phyloP scores from a whole-genome alignment of 23 red algal genomes.

The Pyropia yezoensis region DNA sequence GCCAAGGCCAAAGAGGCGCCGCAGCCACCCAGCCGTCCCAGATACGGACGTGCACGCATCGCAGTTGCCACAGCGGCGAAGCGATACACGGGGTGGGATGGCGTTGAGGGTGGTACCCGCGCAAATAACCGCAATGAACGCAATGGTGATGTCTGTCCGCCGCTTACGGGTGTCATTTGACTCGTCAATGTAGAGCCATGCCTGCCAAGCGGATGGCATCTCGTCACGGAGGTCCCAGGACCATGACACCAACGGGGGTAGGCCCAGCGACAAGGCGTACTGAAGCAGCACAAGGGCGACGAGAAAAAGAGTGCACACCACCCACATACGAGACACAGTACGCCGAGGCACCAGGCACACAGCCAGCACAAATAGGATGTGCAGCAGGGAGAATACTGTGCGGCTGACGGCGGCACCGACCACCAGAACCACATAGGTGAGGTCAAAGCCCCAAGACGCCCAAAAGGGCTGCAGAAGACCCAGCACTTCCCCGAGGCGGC shows the following conservation, averaged over 20 bases:
- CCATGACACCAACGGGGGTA: constrained; percentile 1
- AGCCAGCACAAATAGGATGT: constrained; percentile 11
- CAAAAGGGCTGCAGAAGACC: constrained; percentile 22
- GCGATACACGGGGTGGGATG: neutral
- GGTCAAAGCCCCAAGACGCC: constrained; percentile 22
- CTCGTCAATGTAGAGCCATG: constrained; percentile 10
- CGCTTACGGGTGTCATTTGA: constrained; percentile 4
- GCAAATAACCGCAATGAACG: constrained; percentile 22
- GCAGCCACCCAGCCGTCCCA: no score
- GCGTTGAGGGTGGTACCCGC: constrained; percentile 19
- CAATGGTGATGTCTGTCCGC: constrained; percentile 13
- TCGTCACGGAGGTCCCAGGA: neutral
- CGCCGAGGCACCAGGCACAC: constrained; percentile 1
- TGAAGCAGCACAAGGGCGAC: constrained; percentile 8
- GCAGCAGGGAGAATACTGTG: constrained; percentile 14
- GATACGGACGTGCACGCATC: no score
- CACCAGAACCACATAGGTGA: constrained; percentile 13
- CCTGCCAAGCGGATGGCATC: neutral
- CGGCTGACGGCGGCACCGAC: constrained; percentile 3
- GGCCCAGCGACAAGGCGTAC: constrained; percentile 18
- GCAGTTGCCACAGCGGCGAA: no score
- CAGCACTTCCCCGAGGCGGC: neutral
- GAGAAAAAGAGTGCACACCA: constrained; percentile 12
- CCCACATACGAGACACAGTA: constrained; percentile 3
- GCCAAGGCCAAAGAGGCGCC: no score